Evolutionary conservation across 2,329 filamentous ascomycete species (phyloP), one percentile per base, ranked within the genome.

Genomic region (Trichophyton rubrum): DNA sequence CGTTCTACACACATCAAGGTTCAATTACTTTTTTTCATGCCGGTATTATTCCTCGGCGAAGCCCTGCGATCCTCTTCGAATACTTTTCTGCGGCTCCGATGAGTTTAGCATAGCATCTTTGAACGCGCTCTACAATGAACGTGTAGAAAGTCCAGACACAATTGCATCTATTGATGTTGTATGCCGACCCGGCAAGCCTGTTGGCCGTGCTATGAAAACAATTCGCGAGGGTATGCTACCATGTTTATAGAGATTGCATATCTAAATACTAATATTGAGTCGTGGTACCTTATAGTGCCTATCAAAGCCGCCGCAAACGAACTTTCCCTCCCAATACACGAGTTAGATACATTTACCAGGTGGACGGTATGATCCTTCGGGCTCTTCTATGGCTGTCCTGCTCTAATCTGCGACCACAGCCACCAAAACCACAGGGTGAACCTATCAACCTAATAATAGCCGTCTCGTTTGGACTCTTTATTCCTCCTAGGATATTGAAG

Each of bases 51-150:
- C 69, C 38, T 65, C 72, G 1, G 72, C 69, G 38, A 73, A 69
- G 58, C 60, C 68, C 8, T 68, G 70, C 65, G 73, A 79, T 15
- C 88, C 89, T 2, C 78, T 99, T 35, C 82, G 85, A 38, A 90
- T 99, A 59, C 81, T 99, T 3, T 99, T 96, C 75, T 97, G 91
- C 74, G 93, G 93, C 64, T 93, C 92, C 2, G 93, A 99, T 72
- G 80, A 85, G 1, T 96, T 97, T 74, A 96, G 92, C 76, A 87
- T 87, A 68, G 82, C 81, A 59, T 89, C 90, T 1, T 78, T 99
- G 57, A 76, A 77, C 62, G 87, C 88, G 4, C 76, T 99, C 38
- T 73, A 86, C 66, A 68, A 75, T 3, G 86, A 89, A 69, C 80
- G 85, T 59, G 63, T 71, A 27, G 69, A 68, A 59, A 79, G 79